Percentiles rank a stretch among this genome's conserved stretches.
These are phyloP conservation scores for Miamiensis avidus DNA, from an alignment of 169 alveolate species.

Conservation along the genomic window DNA sequence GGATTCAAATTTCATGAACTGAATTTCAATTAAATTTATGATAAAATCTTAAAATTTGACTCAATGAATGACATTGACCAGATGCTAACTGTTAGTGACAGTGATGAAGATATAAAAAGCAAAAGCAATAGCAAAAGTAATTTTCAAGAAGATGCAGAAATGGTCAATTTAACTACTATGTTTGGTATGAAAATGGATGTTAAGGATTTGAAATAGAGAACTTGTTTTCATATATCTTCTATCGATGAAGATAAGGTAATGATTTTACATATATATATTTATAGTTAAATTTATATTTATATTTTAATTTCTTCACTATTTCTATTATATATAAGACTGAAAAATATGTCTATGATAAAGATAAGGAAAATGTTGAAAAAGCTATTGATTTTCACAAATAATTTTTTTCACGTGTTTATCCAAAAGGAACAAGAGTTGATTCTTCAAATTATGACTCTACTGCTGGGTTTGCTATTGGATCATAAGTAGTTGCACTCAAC, in stretches of 20 bases:
- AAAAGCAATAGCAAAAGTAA: not conserved
- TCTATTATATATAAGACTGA: not conserved
- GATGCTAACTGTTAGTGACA: too few relatives aligned
- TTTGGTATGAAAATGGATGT: not conserved
- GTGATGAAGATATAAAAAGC: too few relatives aligned
- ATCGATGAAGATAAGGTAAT: conserved; percentile 28
- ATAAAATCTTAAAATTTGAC: too few relatives aligned
- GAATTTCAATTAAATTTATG: too few relatives aligned
- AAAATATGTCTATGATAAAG: not conserved
- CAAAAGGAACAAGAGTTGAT: conserved; percentile 71
- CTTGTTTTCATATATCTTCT: not conserved
- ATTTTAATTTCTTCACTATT: conserved; percentile 22
- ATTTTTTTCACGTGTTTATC: conserved; percentile 67
- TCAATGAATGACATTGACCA: too few relatives aligned
- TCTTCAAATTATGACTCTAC: conserved; percentile 73
- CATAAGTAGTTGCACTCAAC: conserved; percentile 74
- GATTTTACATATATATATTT: not conserved
- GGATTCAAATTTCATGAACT: too few relatives aligned
- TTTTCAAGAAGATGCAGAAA: not conserved
- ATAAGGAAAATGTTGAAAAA: conserved; percentile 13
- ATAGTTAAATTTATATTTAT: conserved; percentile 13
- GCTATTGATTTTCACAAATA: conserved; percentile 51
- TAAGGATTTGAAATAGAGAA: not conserved
- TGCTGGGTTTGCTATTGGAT: conserved; percentile 63
- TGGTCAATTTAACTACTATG: not conserved